Base-by-base conservation (phyloP, 208 protist genomes). In the Porcisia hertigi region DNA sequence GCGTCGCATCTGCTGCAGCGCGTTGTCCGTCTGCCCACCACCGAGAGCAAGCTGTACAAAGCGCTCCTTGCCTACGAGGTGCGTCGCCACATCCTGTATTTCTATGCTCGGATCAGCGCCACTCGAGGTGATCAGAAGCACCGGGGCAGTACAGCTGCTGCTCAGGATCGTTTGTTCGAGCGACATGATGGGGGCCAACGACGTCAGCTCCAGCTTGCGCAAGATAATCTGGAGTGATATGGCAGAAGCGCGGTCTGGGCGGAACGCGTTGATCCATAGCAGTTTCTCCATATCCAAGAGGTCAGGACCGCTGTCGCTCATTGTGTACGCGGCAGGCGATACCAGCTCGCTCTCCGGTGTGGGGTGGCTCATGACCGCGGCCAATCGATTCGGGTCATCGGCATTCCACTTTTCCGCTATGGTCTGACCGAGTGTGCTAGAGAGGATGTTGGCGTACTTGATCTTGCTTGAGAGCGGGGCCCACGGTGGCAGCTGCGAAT, bases 61-160 rank as follows among this genome's bases (percentile, higher is more conserved):
- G 75, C 89, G 91, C 70, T 93, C 73, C 60, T 87, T 89, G 9
- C 91, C 93, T 20, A 96, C 82, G 36, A 80, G 71, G 47, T 87
- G 86, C 43, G 86, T 84, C 7, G 93, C 94, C 63, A 98, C 73
- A 30, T 97, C 96, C 87, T 98, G 89, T 30, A 99, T 88, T 79
- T 99, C 97, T 69, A 95, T 72, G 74, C 95, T 96, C 55, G 98
- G 98, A 80, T 99, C 98, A 49, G 97, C 95, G 53, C 98, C 98
- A 47, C 95, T 88, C 2, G 97, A 95, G 30, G 93, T 98, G 71
- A 99, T 92, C 52, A 99, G 83, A 63, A 99, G 90, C 53, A 99
- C 88, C 7, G 98, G 97, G 72, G 88, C 71, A 0, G 67, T 57
- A 41, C 84, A 62, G 23, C 43, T 59, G 73, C 75, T 84, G 30